phyloP scores from a whole-genome alignment of 2,329 filamentous ascomycete species.

The Epichloe hybrida region DNA sequence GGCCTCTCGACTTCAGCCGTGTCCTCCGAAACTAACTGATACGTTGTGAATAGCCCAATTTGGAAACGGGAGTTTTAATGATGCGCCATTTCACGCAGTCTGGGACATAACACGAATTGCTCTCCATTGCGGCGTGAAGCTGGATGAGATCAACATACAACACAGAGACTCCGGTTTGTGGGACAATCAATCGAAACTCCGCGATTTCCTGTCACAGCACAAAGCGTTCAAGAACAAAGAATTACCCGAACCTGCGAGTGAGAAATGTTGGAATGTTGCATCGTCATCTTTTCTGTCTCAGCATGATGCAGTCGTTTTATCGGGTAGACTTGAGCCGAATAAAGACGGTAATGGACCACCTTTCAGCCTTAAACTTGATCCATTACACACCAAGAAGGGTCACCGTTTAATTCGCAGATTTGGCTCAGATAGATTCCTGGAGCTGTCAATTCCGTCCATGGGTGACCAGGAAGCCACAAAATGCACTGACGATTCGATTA shows the following conservation, averaged over 20 bases:
- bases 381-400: slow-evolving; percentile 33
- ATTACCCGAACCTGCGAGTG: slow-evolving; percentile 33
- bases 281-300: slow-evolving; percentile 21
- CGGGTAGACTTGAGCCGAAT: slow-evolving; percentile 27
- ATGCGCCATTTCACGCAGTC: slow-evolving; percentile 32
- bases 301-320: slow-evolving; percentile 28
- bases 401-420: slow-evolving; percentile 42
- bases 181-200: slow-evolving; percentile 30
- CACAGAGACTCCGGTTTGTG: slow-evolving; percentile 23
- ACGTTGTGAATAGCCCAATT: slow-evolving; percentile 20
- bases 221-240: slow-evolving; percentile 27
- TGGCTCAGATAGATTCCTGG: slow-evolving; percentile 44
- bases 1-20: slow-evolving; percentile 2
- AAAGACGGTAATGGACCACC: slow-evolving; percentile 22
- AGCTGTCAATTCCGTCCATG: slow-evolving; percentile 36
- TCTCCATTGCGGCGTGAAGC: slow-evolving; percentile 29
- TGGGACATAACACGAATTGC: slow-evolving; percentile 41
- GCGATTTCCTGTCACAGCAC: slow-evolving; percentile 25
- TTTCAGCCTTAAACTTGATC: slow-evolving; percentile 33
- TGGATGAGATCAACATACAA: slow-evolving; percentile 19
- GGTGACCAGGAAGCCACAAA: slow-evolving; percentile 15
- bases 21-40: background rate
- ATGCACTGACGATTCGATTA: slow-evolving; percentile 19
- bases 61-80: slow-evolving; percentile 23
- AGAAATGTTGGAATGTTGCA: slow-evolving; percentile 32